Percentiles rank a stretch among this genome's conserved stretches.
These are phyloP conservation scores for Fibroporia radiculosa DNA, from an alignment of 768 basidiomycete species.

Conservation along the genomic window DNA sequence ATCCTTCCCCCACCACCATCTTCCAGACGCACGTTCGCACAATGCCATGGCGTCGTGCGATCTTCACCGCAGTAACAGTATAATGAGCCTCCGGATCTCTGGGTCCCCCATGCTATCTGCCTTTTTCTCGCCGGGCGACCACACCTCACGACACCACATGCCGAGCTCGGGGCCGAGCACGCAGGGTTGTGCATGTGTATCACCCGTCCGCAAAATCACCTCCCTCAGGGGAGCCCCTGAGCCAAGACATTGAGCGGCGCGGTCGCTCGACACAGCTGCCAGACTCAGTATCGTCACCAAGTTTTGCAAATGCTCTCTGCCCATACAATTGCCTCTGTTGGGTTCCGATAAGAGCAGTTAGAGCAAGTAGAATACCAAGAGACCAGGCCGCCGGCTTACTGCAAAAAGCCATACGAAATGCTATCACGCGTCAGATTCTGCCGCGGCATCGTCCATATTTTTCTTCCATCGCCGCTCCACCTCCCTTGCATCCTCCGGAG, in stretches of 20 bases:
- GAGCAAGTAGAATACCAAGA: too few species aligned
- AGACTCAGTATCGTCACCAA: too few species aligned
- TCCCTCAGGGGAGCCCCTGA: not conserved
- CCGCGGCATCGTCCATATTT: constrained; percentile 2
- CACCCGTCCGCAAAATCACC: not conserved
- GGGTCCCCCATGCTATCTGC: not conserved
- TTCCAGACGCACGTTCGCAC: constrained; percentile 7
- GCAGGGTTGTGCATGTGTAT: not conserved
- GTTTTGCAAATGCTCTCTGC: too few species aligned
- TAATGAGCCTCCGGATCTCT: constrained; percentile 1
- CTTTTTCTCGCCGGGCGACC: not conserved
- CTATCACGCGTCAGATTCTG: not conserved
- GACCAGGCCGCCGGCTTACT: constrained; percentile 1
- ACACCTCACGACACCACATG: not conserved
- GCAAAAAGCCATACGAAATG: not conserved
- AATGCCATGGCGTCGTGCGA: not conserved
- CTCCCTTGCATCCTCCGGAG: constrained; percentile 21
- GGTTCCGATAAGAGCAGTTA: too few species aligned
- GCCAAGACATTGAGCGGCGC: not conserved
- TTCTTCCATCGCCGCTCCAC: constrained; percentile 30
- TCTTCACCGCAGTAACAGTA: constrained; percentile 2
- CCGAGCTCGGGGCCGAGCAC: constrained; percentile 1
- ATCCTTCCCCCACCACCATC: not conserved
- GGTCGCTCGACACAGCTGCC: not conserved
- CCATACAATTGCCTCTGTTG: too few species aligned